phyloP scores from a whole-genome alignment of 2,329 filamentous ascomycete genomes.

The Alternaria viburni region DNA sequence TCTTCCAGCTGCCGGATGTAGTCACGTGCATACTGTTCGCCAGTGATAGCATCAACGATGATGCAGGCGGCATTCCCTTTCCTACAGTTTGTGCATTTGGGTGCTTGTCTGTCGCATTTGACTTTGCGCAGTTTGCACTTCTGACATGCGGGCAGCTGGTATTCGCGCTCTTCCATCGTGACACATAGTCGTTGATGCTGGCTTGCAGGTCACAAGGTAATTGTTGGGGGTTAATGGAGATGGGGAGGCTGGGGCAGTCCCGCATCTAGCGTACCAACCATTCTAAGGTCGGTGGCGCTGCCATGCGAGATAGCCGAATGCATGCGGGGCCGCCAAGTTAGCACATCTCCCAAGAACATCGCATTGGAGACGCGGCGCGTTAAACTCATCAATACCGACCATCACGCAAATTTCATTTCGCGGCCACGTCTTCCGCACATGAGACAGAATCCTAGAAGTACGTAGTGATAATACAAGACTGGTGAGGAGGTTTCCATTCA shows the following conservation, averaged over 20 bases:
- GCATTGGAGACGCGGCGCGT: too few relatives aligned
- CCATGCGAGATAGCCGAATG: background rate
- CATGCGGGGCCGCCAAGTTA: background rate
- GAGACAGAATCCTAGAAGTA: rapidly evolving
- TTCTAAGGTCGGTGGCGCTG: background rate
- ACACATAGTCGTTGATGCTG: background rate
- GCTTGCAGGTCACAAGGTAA: background rate
- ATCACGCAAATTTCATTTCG: background rate
- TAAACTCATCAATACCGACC: background rate
- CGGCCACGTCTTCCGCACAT: background rate
- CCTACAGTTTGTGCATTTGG: constrained; percentile 21
- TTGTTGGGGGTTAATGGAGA: too few relatives aligned
- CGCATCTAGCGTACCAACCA: background rate
- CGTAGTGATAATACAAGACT: background rate
- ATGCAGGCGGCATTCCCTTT: constrained; percentile 20
- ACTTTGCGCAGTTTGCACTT: constrained; percentile 24
- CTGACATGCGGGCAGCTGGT: constrained; percentile 16
- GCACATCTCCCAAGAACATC: too few relatives aligned
- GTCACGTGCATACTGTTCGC: constrained; percentile 20
- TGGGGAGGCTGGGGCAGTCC: background rate
- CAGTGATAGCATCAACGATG: constrained; percentile 16
- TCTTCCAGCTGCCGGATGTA: constrained; percentile 18
- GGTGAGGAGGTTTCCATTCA: background rate
- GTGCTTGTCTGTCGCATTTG: constrained; percentile 16
- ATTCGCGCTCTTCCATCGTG: background rate